A percentile compares a stretch with the other conserved stretches of the same genome.
Evolutionary conservation across 441 rosid genomes (phyloP).

Genomic region (Euphorbia neoarborescens): DNA sequence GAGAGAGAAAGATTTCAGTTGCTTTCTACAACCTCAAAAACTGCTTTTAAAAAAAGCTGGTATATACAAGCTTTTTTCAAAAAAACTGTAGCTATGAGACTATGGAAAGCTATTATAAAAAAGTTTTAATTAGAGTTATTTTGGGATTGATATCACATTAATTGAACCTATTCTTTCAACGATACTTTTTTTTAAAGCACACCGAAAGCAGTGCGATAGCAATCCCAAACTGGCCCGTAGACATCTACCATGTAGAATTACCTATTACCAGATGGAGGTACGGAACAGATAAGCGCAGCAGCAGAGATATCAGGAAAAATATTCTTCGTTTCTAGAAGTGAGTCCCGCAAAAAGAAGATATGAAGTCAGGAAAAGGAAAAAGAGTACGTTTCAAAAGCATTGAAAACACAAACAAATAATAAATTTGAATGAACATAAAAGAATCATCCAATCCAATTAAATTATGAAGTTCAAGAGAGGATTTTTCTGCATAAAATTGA

Average conservation of each 20-base stretch:
- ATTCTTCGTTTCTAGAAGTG: constrained; percentile 29
- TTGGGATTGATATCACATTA: no score
- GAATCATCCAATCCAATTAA: not conserved
- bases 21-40: no score
- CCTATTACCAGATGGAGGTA: constrained; percentile 90
- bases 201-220: no score
- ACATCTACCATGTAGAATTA: constrained; percentile 23
- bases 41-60: no score
- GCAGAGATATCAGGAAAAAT: constrained; percentile 56
- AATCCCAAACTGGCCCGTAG: not conserved
- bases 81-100: no score
- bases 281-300: constrained; percentile 73
- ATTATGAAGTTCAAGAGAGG: not conserved
- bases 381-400: not conserved
- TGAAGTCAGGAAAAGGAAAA: not conserved
- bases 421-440: not conserved
- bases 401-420: not conserved
- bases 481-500: not conserved
- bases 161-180: no score
- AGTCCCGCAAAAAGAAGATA: constrained; percentile 15
- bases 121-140: no score
- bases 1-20: no score
- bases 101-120: no score
- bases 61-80: no score
- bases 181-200: no score